A percentile compares a stretch with the other conserved stretches of the same genome.
phyloP scores from a whole-genome alignment of 148 eudicot genomes.

The Camellia granthamiana region DNA sequence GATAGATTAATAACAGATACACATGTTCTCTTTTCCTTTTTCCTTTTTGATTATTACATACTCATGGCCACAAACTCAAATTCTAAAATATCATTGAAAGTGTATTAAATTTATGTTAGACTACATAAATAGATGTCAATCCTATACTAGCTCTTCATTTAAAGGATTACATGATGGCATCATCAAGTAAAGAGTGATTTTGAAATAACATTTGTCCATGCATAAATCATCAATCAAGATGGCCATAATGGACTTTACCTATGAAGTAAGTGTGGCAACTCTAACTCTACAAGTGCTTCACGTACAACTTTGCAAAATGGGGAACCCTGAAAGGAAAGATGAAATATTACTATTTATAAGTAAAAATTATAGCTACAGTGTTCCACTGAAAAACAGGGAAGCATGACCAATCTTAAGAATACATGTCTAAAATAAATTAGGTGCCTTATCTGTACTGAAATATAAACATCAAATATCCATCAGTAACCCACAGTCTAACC shows the following conservation, averaged over 20 bases:
- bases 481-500: conserved; percentile 37
- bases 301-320: conserved; percentile 97
- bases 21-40: too few species aligned
- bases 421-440: too few species aligned
- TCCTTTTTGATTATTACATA: too few species aligned
- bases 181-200: neutral
- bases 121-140: neutral
- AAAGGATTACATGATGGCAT: neutral
- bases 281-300: conserved; percentile 95
- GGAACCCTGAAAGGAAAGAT: conserved; percentile 56
- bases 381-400: neutral
- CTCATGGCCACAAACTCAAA: too few species aligned
- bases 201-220: neutral
- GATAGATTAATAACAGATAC: too few species aligned
- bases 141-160: neutral
- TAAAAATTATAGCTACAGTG: neutral
- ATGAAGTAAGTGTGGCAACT: conserved; percentile 83
- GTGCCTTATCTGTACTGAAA: too few species aligned
- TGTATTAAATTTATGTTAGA: neutral
- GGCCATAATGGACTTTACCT: conserved; percentile 45
- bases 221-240: conserved; percentile 3
- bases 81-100: too few species aligned
- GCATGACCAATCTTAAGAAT: neutral
- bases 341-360: neutral
- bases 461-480: neutral